Evolutionary conservation across 1,284 basidiomycete species (phyloP).

Genomic region (Gomphus sp.): DNA sequence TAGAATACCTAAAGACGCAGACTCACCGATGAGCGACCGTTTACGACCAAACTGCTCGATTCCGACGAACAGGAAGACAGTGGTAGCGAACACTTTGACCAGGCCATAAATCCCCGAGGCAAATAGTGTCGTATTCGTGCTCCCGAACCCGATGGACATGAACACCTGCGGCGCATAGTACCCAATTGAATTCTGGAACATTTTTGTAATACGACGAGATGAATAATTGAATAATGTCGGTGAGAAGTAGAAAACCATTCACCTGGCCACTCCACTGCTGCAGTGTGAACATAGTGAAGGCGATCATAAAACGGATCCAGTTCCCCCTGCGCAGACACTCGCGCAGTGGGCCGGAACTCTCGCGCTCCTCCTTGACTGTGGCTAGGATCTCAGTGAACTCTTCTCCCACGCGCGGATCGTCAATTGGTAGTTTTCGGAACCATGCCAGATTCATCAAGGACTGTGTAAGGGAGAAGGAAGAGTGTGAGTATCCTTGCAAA

Average conservation of each 20-base stretch:
- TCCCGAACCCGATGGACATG: conserved; percentile 43
- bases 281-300: conserved; percentile 47
- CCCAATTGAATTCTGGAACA: conserved; percentile 50
- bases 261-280: conserved; percentile 57
- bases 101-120: conserved; percentile 56
- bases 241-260: background rate
- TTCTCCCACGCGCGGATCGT: conserved; percentile 30
- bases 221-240: conserved; percentile 23
- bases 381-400: conserved; percentile 21
- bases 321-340: conserved; percentile 27
- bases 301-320: conserved; percentile 57
- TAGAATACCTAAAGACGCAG: background rate
- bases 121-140: conserved; percentile 40
- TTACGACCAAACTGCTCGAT: conserved; percentile 38
- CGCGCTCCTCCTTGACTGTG: conserved; percentile 34
- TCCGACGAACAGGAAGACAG: conserved; percentile 30
- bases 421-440: conserved; percentile 6
- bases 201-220: conserved; percentile 23
- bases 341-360: conserved; percentile 16
- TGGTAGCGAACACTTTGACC: conserved; percentile 42
- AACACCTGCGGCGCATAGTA: conserved; percentile 45
- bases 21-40: conserved; percentile 27
- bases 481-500: background rate
- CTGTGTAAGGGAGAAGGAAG: background rate
- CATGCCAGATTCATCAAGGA: conserved; percentile 5